phyloP scores from a whole-genome alignment of 202 grass and related monocot genomes.

The Eragrostis tef region DNA sequence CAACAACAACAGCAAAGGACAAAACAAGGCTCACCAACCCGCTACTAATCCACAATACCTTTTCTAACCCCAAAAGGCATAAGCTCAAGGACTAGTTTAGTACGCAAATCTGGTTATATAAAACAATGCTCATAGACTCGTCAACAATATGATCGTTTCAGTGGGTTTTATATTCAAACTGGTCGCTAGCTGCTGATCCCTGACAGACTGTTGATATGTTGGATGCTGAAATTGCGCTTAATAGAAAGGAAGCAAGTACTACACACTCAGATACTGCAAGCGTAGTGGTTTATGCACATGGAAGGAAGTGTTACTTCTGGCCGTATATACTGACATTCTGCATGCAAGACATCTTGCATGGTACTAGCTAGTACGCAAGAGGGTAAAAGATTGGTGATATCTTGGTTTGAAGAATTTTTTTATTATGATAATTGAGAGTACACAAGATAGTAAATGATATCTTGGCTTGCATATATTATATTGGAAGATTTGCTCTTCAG shows the following conservation, averaged over 20 bases:
- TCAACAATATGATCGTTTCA: conserved; percentile 42
- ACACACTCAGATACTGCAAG: not conserved
- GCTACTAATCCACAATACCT: not conserved
- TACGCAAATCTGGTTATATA: not conserved
- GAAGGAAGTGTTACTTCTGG: not conserved
- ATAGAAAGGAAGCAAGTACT: not conserved
- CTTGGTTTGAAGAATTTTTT: not conserved
- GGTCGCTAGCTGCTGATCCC: conserved; percentile 17
- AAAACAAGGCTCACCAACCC: conserved; percentile 43
- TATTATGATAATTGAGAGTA: not conserved
- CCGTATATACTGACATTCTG: not conserved
- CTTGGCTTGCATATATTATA: not conserved
- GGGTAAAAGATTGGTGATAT: not conserved
- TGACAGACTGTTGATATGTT: conserved; percentile 32
- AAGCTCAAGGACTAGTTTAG: conserved; percentile 36
- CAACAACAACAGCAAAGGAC: conserved; percentile 46
- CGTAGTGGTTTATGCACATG: not conserved
- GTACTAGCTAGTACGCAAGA: not conserved
- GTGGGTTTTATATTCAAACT: conserved; percentile 15
- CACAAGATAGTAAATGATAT: not conserved
- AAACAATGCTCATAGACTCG: conserved; percentile 39
- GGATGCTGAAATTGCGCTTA: conserved; percentile 11
- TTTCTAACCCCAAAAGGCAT: conserved; percentile 40
- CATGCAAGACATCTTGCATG: not conserved
- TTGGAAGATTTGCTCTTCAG: not conserved